Evolutionary conservation across 2,329 filamentous ascomycete genomes (phyloP), one percentile per base, ranked within the genome.

Genomic region (Monosporascus cannonballus): DNA sequence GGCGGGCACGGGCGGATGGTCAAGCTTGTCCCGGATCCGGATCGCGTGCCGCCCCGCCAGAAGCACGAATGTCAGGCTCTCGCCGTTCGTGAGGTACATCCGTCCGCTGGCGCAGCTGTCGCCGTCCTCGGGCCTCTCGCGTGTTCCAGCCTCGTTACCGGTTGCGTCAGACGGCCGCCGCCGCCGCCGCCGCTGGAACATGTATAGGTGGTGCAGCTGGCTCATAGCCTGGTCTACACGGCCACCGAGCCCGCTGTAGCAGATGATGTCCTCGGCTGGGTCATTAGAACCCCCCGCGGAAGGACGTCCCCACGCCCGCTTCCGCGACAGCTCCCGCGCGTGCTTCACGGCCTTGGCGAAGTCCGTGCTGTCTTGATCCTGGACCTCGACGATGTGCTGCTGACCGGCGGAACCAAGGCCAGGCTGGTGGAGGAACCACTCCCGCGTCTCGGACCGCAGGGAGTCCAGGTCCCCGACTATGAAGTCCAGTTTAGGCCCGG

Each of bases 391-490:
- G 50, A 97, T 76, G 96, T 76, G 14, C 76, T 65, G 2, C 90
- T 79, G 9, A 56, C 27, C 76, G 69, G 51, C 65, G 17, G 18
- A 14, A 44, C 11, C n/a, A 14, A 25, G 42, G 2, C 14, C 22
- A n/a, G 65, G 68, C 50, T 78, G 76, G 22, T 75, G 72, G 36
- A 79, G 75, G 71, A 92, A 96, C 70, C 87, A 86, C n/a, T 76
- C 63, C 50, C 77, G 77, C 11, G 88, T 79, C 14, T 81, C 71
- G 9, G 81, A 74, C 3, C 73, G 73, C 18, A 97, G 74, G 4
- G 93, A 96, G 72, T 99, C 94, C 9, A 99, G 79, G 67, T 99
- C 94, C 47, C 94, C 94, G 60, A 96, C 84, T 56, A 99, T 91
- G 51, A 80, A 76, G 64, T 89, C 75, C 1, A 90, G 81, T 53